Conservation (phyloP, 176 grass and related monocot species). For the Oryza glaberrima region DNA sequence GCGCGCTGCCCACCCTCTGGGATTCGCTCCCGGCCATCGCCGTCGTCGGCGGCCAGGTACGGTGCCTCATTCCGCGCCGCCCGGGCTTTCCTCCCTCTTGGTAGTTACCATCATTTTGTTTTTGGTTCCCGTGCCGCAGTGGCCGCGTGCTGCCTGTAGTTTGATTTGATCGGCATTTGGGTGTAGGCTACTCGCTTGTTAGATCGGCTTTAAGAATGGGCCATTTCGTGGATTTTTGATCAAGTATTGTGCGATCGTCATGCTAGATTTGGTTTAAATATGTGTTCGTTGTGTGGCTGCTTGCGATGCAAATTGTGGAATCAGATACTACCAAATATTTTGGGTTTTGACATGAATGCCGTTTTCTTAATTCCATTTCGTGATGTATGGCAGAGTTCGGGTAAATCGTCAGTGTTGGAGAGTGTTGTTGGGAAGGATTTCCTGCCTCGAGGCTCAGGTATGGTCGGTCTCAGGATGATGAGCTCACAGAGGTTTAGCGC, state of each 20-base stretch:
- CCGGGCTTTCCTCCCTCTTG: constrained; percentile 2
- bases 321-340: background rate
- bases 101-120: background rate
- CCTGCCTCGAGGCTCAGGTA: constrained; percentile 95
- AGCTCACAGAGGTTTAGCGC: background rate
- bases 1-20: constrained; percentile 85
- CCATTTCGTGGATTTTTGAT: background rate
- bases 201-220: background rate
- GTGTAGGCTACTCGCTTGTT: background rate
- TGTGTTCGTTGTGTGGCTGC: background rate
- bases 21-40: constrained; percentile 85
- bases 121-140: constrained; percentile 29
- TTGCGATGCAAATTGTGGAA: background rate
- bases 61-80: background rate
- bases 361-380: background rate
- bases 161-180: background rate
- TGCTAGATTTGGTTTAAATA: background rate
- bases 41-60: constrained; percentile 86
- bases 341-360: background rate
- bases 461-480: background rate
- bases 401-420: constrained; percentile 97
- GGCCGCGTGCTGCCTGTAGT: background rate
- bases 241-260: background rate
- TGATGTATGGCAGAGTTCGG: constrained; percentile 65
- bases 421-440: constrained; percentile 98